Percentiles rank a stretch among this genome's conserved stretches.
Evolutionary conservation across 768 basidiomycete genomes (phyloP).

Genomic region (Hericium rajendrae): DNA sequence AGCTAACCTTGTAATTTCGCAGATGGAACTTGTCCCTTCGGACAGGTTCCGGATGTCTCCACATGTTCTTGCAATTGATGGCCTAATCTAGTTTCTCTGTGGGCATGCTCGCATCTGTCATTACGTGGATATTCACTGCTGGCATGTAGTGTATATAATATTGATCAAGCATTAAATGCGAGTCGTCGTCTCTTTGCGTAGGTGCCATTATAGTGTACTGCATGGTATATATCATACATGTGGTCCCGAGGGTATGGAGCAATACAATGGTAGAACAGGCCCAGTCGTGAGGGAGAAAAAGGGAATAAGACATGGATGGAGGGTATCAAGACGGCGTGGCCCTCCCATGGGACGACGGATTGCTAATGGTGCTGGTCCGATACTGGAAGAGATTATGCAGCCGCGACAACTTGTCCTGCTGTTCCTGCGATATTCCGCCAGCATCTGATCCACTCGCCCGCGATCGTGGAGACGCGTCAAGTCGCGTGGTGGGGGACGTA

Average conservation of each 20-base stretch:
- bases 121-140: not conserved
- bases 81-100: not conserved
- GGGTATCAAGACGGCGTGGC: constrained; percentile 1
- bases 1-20: not conserved
- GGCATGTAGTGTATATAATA: not conserved
- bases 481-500: not conserved
- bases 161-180: not conserved
- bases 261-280: constrained; percentile 3
- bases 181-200: not conserved
- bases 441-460: constrained; percentile 17
- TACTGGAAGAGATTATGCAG: constrained; percentile 81
- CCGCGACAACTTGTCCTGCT: constrained; percentile 60
- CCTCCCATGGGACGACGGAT: constrained; percentile 26
- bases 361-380: constrained; percentile 53
- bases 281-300: not conserved
- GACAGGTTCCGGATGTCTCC: constrained; percentile 29
- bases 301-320: not conserved
- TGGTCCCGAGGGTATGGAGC: constrained; percentile 6
- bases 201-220: not conserved
- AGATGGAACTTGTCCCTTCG: constrained; percentile 40
- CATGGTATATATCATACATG: constrained; percentile 7
- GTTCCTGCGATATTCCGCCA: constrained; percentile 12
- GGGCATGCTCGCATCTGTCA: not conserved
- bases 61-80: constrained; percentile 29
- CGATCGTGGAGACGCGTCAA: constrained; percentile 12